Evolutionary conservation across 2,329 filamentous ascomycete species (phyloP).

Genomic region (Grosmannia huntii): DNA sequence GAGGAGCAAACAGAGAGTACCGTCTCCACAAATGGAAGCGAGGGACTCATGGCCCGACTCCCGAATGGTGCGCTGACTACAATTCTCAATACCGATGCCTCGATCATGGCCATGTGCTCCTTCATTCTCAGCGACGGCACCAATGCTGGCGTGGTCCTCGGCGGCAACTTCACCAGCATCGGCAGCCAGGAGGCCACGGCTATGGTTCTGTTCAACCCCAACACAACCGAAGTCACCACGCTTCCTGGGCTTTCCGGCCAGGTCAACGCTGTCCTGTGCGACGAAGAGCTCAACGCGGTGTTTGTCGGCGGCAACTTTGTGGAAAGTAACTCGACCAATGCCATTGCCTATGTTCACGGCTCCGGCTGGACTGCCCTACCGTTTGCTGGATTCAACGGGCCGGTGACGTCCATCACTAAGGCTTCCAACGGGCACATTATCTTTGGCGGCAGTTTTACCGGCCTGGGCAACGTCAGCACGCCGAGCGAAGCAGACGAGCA

Average conservation of each 20-base stretch:
- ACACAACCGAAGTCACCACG: constrained; percentile 56
- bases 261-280: constrained; percentile 74
- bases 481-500: constrained; percentile 59
- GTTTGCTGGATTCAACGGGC: constrained; percentile 90
- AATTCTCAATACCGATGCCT: constrained; percentile 65
- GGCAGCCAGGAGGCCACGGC: constrained; percentile 63
- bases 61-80: constrained; percentile 75
- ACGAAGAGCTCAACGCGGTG: constrained; percentile 61
- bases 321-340: constrained; percentile 73
- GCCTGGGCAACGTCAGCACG: constrained; percentile 66
- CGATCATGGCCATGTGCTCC: constrained; percentile 79
- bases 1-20: constrained; percentile 61
- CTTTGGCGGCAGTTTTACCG: constrained; percentile 84
- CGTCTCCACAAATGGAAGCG: constrained; percentile 61
- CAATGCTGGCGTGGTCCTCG: constrained; percentile 65
- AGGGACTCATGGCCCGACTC: constrained; percentile 67
- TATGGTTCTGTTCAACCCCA: constrained; percentile 69
- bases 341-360: constrained; percentile 62
- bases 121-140: constrained; percentile 55
- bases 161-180: constrained; percentile 91
- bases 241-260: constrained; percentile 71
- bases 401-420: constrained; percentile 74
- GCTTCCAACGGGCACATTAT: constrained; percentile 72
- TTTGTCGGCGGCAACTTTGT: constrained; percentile 85
- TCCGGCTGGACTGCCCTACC: constrained; percentile 67